These are phyloP conservation scores for Lotmaria passim DNA, from an alignment of 208 protist species.

Conservation along the genomic window DNA sequence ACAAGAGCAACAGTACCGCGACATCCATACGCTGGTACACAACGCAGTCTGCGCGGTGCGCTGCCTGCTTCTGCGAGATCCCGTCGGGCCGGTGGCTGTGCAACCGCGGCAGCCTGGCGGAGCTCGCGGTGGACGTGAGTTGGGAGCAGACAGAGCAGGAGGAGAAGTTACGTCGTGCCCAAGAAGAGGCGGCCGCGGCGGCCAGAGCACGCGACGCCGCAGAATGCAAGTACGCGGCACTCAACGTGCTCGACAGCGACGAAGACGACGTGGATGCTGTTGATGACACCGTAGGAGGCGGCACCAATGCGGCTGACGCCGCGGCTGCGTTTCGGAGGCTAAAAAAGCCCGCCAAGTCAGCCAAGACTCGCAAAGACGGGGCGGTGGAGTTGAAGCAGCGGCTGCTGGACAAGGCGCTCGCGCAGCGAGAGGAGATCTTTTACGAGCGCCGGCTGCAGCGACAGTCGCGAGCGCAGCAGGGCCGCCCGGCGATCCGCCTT, in stretches of 20 bases:
- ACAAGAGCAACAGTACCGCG: neutral
- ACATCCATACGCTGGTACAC: constrained; percentile 30
- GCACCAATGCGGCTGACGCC: neutral
- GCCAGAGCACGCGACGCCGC: neutral
- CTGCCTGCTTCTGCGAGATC: constrained; percentile 58
- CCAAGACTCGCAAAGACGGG: constrained; percentile 54
- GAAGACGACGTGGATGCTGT: neutral
- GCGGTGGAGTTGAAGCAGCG: constrained; percentile 48
- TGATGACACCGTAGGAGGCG: too few relatives aligned
- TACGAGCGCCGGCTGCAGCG: constrained; percentile 30
- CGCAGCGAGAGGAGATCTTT: constrained; percentile 40
- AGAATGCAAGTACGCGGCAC: constrained; percentile 1
- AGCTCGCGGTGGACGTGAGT: constrained; percentile 52
- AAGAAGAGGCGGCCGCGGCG: neutral
- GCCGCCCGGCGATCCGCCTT: constrained; percentile 13
- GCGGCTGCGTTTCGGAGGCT: constrained; percentile 23
- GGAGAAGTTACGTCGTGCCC: constrained; percentile 3
- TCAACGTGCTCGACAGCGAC: neutral
- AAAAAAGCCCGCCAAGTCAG: constrained; percentile 64
- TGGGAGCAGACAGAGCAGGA: constrained; percentile 37
- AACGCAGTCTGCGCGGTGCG: constrained; percentile 45
- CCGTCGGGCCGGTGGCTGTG: constrained; percentile 42
- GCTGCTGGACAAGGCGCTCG: constrained; percentile 37
- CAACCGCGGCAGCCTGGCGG: constrained; percentile 53
- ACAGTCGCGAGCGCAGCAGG: neutral